Conservation (phyloP, 176 grass and related monocot species). For the Areca catechu region DNA sequence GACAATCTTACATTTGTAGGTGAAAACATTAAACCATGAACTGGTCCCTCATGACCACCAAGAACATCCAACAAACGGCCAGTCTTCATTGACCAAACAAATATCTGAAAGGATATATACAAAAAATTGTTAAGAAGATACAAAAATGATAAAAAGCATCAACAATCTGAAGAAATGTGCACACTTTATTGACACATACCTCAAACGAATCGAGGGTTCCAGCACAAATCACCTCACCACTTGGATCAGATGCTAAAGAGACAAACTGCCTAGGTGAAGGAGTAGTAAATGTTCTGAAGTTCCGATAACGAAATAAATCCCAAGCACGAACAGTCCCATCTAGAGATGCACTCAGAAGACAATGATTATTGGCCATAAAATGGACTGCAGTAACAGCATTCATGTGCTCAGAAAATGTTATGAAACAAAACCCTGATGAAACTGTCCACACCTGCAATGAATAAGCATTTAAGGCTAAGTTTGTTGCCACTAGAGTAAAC, state of each 20-base stretch:
- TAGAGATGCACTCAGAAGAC: conserved; percentile 90
- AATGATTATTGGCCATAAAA: conserved; percentile 95
- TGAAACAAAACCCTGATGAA: conserved; percentile 89
- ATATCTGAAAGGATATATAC: conserved; percentile 50
- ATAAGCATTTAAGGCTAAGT: not conserved
- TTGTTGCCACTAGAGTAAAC: too few species aligned
- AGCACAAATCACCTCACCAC: conserved; percentile 95
- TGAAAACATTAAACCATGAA: conserved; percentile 95
- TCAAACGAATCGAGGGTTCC: conserved; percentile 99
- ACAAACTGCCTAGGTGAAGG: conserved; percentile 78
- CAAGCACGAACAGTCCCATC: conserved; percentile 90
- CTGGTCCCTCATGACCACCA: conserved; percentile 81
- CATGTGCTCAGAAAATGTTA: conserved; percentile 93
- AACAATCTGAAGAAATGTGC: too few species aligned
- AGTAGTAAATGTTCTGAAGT: conserved; percentile 88
- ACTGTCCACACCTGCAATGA: conserved; percentile 82
- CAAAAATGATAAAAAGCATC: too few species aligned
- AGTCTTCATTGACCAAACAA: conserved; percentile 99
- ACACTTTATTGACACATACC: conserved; percentile 22
- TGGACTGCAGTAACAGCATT: conserved; percentile 90
- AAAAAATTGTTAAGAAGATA: not conserved
- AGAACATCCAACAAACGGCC: conserved; percentile 92
- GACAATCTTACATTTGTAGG: conserved; percentile 67
- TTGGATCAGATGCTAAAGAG: conserved; percentile 82
- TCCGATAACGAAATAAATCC: conserved; percentile 97